Evolutionary conservation across 2,329 filamentous ascomycete genomes (phyloP).

Genomic region (Sarocladium kiliense): DNA sequence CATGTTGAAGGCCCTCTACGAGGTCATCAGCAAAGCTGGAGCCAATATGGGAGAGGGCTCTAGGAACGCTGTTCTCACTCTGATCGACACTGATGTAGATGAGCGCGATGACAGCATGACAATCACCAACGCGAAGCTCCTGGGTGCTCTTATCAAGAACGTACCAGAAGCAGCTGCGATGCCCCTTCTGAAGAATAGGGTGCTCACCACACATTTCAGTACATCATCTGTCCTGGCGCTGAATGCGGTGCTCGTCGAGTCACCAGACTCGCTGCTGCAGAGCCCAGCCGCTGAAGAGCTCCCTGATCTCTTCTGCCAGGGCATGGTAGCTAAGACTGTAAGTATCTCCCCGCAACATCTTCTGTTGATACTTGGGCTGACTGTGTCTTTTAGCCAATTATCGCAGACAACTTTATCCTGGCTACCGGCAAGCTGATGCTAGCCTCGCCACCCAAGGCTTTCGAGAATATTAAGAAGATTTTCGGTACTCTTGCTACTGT

Average conservation of each 20-base stretch:
- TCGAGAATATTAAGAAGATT: conserved; percentile 72
- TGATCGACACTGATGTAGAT: conserved; percentile 82
- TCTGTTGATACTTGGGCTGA: too few relatives aligned
- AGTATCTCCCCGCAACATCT: conserved; percentile 28
- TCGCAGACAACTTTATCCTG: conserved; percentile 82
- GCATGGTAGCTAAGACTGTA: conserved; percentile 72
- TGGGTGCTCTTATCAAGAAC: conserved; percentile 86
- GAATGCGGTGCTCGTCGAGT: conserved; percentile 83
- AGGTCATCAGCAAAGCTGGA: conserved; percentile 93
- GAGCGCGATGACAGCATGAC: conserved; percentile 73
- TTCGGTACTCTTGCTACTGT: conserved; percentile 72
- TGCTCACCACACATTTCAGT: conserved; percentile 71
- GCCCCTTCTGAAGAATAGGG: conserved; percentile 59
- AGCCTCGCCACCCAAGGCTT: conserved; percentile 60
- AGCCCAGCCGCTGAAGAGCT: conserved; percentile 66
- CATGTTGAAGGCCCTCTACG: conserved; percentile 95
- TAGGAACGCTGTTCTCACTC: conserved; percentile 73
- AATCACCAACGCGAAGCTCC: conserved; percentile 83
- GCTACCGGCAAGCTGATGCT: conserved; percentile 89
- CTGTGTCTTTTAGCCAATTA: conserved; percentile 63
- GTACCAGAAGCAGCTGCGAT: conserved; percentile 67
- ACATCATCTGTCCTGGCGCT: conserved; percentile 78
- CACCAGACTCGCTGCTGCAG: conserved; percentile 63
- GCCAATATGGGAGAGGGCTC: conserved; percentile 92
- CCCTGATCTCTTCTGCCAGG: conserved; percentile 70